Percentiles rank a stretch among this genome's conserved stretches.
phyloP scores from a whole-genome alignment of 495 filamentous ascomycete species.

The Aspergillus bridgeri region DNA sequence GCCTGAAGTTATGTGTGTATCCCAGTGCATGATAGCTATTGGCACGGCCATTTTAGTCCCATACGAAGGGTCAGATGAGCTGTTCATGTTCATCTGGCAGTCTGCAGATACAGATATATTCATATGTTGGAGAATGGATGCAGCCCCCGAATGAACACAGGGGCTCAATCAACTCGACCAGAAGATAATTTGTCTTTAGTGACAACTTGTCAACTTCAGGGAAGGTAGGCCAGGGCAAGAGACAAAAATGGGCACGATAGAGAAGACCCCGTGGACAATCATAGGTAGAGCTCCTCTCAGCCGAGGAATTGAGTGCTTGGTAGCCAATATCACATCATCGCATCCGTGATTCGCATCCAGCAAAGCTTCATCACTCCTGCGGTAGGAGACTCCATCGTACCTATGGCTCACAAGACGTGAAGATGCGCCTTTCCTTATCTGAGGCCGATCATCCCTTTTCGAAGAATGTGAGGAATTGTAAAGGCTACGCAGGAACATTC shows the following conservation, averaged over 20 bases:
- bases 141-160: neutral
- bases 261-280: neutral
- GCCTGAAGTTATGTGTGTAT: conserved; percentile 24
- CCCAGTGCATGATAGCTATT: neutral
- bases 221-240: neutral
- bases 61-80: neutral
- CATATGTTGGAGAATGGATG: neutral
- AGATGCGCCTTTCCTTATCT: neutral
- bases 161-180: neutral
- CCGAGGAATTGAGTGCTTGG: neutral
- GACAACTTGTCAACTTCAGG: neutral
- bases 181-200: neutral
- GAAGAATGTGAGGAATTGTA: neutral
- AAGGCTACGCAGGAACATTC: neutral
- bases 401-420: neutral
- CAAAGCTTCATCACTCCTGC: neutral
- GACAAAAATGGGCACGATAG: neutral
- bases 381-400: neutral
- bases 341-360: neutral
- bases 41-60: neutral
- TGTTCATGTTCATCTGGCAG: neutral
- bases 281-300: neutral
- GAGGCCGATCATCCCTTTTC: neutral
- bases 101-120: neutral
- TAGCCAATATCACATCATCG: neutral